Percentiles rank a stretch among this genome's conserved stretches.
These are phyloP conservation scores for Senna siamea DNA, from an alignment of 306 rosid genomes.

Conservation along the genomic window DNA sequence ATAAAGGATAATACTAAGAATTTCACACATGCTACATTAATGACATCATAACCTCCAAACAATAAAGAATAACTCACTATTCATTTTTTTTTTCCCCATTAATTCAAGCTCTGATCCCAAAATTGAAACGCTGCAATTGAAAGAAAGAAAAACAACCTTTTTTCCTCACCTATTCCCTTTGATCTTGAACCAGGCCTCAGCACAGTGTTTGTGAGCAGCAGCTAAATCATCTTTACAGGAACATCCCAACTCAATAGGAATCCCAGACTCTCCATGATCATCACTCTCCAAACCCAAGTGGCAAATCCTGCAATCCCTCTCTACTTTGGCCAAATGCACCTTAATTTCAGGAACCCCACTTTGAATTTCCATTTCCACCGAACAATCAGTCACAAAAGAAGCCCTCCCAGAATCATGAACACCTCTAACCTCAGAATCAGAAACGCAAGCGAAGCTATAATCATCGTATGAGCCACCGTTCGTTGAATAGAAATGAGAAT, in stretches of 20 bases:
- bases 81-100: neutral
- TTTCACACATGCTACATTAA: too few species aligned
- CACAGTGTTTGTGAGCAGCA: slow-evolving; percentile 83
- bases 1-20: too few species aligned
- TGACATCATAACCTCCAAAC: too few species aligned
- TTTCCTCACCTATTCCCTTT: slow-evolving; percentile 76
- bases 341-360: slow-evolving; percentile 60
- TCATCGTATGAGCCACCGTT: slow-evolving; percentile 84
- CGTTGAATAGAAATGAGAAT: slow-evolving; percentile 82
- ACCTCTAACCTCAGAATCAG: slow-evolving; percentile 47
- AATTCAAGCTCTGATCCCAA: neutral
- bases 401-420: slow-evolving; percentile 49
- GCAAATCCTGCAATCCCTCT: slow-evolving; percentile 84
- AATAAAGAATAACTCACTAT: too few species aligned
- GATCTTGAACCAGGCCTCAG: slow-evolving; percentile 89
- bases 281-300: slow-evolving; percentile 85
- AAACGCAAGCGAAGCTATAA: slow-evolving; percentile 53
- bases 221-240: slow-evolving; percentile 83
- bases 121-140: neutral
- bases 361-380: slow-evolving; percentile 57
- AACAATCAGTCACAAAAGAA: slow-evolving; percentile 66
- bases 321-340: slow-evolving; percentile 73
- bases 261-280: slow-evolving; percentile 62
- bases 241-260: slow-evolving; percentile 79
- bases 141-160: slow-evolving; percentile 20